Percentiles rank a stretch among this genome's conserved stretches.
phyloP scores from a whole-genome alignment of 2,329 filamentous ascomycete species.

The Ophiosphaerella narmari region DNA sequence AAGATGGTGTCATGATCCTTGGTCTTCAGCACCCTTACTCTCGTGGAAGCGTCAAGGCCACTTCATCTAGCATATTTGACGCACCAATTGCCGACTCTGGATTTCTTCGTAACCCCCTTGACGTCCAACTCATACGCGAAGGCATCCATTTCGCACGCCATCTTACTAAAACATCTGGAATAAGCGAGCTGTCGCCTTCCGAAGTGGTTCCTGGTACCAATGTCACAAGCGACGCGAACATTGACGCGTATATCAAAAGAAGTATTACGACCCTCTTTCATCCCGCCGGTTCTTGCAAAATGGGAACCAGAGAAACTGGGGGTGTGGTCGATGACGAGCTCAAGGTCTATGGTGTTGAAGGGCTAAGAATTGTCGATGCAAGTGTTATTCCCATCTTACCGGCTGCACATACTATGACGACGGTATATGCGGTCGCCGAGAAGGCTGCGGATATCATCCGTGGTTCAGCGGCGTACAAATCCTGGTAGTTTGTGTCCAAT shows the following conservation, averaged over 20 bases:
- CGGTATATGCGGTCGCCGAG: constrained; percentile 24
- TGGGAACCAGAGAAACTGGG: constrained; percentile 30
- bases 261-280: constrained; percentile 26
- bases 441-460: constrained; percentile 21
- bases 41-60: constrained; percentile 29
- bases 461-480: neutral
- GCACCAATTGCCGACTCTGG: constrained; percentile 28
- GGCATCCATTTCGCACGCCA: constrained; percentile 23
- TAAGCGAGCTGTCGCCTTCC: constrained; percentile 22
- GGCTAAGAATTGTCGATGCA: constrained; percentile 22
- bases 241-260: constrained; percentile 21
- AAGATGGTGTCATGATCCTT: constrained; percentile 20
- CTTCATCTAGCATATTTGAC: constrained; percentile 26
- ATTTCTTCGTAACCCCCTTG: constrained; percentile 30
- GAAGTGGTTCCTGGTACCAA: constrained; percentile 27
- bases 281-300: constrained; percentile 30
- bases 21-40: constrained; percentile 31
- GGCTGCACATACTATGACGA: constrained; percentile 24
- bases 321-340: constrained; percentile 33
- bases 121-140: constrained; percentile 25
- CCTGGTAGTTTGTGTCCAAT: too few species aligned
- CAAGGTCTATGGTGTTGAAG: constrained; percentile 32
- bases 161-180: constrained; percentile 12
- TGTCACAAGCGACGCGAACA: constrained; percentile 20
- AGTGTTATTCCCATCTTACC: constrained; percentile 25